Evolutionary conservation across 768 basidiomycete genomes (phyloP).

Genomic region (Boletus subcaerulescens): DNA sequence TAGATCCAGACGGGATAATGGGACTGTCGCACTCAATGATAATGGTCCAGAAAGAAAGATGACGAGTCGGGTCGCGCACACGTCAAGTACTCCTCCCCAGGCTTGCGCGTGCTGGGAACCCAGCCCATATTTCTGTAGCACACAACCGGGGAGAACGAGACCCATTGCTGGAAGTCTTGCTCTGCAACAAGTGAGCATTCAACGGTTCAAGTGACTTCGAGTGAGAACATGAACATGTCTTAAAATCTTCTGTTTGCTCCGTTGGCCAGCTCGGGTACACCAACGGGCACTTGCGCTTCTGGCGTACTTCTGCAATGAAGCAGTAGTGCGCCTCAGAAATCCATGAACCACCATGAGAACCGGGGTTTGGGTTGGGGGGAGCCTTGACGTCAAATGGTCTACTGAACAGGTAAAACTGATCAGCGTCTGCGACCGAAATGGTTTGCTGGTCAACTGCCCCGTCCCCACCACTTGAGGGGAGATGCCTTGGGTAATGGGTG

Average conservation of each 20-base stretch:
- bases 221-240: neutral
- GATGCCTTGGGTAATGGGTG: neutral
- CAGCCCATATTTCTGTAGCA: conserved; percentile 1
- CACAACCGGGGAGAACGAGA: neutral
- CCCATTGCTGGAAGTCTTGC: neutral
- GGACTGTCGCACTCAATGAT: conserved; percentile 7
- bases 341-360: neutral
- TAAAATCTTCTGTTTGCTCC: neutral
- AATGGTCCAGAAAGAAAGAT: conserved; percentile 6
- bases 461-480: neutral
- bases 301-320: conserved; percentile 4
- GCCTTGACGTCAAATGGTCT: neutral
- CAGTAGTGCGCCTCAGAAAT: neutral
- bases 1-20: neutral
- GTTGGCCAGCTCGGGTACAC: conserved; percentile 4
- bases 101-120: neutral
- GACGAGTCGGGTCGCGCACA: conserved; percentile 2
- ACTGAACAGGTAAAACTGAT: conserved; percentile 7
- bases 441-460: neutral
- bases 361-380: neutral
- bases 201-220: neutral
- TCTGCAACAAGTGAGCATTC: neutral
- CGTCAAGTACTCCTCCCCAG: neutral
- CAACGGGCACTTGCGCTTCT: conserved; percentile 5
- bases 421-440: neutral